Conservation (phyloP, 768 basidiomycete species). For the Tylopilus sp. region DNA sequence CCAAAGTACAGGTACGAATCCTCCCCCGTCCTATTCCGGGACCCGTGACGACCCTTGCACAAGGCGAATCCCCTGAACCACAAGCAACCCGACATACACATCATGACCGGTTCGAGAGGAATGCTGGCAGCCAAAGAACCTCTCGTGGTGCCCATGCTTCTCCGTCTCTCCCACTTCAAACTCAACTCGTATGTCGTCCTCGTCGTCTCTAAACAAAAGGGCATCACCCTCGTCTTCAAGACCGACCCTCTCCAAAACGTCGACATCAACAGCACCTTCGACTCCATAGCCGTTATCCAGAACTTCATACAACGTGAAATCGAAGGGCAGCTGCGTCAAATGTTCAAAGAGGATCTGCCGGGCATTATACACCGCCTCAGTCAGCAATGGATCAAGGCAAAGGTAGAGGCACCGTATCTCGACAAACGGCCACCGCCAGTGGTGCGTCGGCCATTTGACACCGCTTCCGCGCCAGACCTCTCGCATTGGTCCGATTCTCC, state of each 20-base stretch:
- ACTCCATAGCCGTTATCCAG: slow-evolving; percentile 96
- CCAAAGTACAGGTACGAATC: slow-evolving; percentile 81
- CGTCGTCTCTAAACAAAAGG: slow-evolving; percentile 95
- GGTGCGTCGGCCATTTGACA: slow-evolving; percentile 34
- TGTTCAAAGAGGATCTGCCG: slow-evolving; percentile 97
- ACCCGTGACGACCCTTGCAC: slow-evolving; percentile 6
- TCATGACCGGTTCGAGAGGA: slow-evolving; percentile 77
- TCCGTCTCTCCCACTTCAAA: slow-evolving; percentile 92
- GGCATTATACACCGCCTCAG: slow-evolving; percentile 94
- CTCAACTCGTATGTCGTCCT: slow-evolving; percentile 96
- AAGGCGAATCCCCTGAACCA: slow-evolving; percentile 95
- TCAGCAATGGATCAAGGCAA: slow-evolving; percentile 94
- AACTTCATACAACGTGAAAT: slow-evolving; percentile 98
- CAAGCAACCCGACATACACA: slow-evolving; percentile 85
- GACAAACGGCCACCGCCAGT: slow-evolving; percentile 45
- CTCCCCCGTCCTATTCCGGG: background rate
- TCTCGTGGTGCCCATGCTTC: slow-evolving; percentile 95
- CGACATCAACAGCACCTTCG: slow-evolving; percentile 96
- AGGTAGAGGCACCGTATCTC: slow-evolving; percentile 89
- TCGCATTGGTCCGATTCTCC: slow-evolving; percentile 20
- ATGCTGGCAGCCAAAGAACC: slow-evolving; percentile 95
- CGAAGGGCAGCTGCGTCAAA: slow-evolving; percentile 93
- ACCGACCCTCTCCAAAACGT: slow-evolving; percentile 98
- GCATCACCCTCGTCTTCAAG: slow-evolving; percentile 99
- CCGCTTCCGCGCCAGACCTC: slow-evolving; percentile 42